Percentiles rank a stretch among this genome's conserved stretches.
These are phyloP conservation scores for Coffea canephora DNA, from an alignment of 257 asterid genomes.

Conservation along the genomic window DNA sequence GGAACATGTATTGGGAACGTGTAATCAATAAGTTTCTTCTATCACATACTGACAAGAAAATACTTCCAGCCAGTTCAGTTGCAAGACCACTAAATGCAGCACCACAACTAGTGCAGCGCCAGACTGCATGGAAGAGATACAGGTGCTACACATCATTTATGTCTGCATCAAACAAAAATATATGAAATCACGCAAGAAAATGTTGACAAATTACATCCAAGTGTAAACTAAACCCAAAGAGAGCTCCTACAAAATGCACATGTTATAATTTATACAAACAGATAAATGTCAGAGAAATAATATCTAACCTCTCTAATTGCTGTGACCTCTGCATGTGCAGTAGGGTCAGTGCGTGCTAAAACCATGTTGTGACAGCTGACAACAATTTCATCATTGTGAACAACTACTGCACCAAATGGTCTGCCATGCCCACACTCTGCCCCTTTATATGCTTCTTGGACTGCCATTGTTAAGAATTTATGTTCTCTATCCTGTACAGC, in stretches of 20 bases:
- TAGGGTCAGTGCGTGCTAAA: constrained; percentile 73
- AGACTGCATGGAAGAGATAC: not conserved
- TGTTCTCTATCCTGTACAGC: constrained; percentile 93
- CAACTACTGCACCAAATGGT: constrained; percentile 98
- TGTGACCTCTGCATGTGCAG: constrained; percentile 99
- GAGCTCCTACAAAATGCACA: not conserved
- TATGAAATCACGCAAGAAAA: not conserved
- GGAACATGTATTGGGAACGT: too few relatives aligned
- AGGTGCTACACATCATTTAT: not conserved
- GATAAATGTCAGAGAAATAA: not conserved
- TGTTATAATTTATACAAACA: not conserved
- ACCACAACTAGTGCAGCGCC: not conserved
- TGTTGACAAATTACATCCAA: not conserved
- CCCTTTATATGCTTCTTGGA: constrained; percentile 95
- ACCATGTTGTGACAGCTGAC: constrained; percentile 98
- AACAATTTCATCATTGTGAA: constrained; percentile 70
- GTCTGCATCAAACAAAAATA: not conserved
- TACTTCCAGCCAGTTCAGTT: too few relatives aligned
- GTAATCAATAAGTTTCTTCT: too few relatives aligned
- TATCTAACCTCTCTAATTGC: constrained; percentile 93
- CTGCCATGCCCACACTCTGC: constrained; percentile 96
- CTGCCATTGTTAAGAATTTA: constrained; percentile 81
- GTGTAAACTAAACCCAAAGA: not conserved
- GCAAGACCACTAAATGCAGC: too few relatives aligned
- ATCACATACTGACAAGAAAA: too few relatives aligned